phyloP scores from a whole-genome alignment of 2,329 filamentous ascomycete genomes.

The Aspergillus sp. region DNA sequence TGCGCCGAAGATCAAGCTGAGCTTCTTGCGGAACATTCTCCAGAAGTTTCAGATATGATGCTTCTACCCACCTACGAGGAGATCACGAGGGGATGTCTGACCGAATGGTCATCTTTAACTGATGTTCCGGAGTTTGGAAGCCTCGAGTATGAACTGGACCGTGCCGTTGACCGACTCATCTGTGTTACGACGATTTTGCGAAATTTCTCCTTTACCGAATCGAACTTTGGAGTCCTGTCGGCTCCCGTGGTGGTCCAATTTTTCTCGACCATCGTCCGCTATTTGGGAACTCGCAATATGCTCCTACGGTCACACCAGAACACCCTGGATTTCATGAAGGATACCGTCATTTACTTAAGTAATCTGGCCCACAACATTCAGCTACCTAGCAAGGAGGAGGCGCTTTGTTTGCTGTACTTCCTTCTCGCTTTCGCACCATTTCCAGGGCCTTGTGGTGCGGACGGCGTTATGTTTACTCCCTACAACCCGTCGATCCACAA shows the following conservation, averaged over 20 bases:
- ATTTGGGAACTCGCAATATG: constrained; percentile 85
- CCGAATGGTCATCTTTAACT: constrained; percentile 69
- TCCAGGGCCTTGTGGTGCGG: constrained; percentile 60
- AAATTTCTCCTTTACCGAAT: constrained; percentile 82
- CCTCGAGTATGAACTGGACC: constrained; percentile 75
- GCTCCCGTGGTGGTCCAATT: constrained; percentile 78
- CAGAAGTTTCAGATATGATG: constrained; percentile 83
- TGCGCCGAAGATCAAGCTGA: constrained; percentile 89
- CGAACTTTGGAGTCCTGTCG: constrained; percentile 73
- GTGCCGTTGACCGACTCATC: constrained; percentile 80
- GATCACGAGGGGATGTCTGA: constrained; percentile 71
- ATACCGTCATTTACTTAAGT: constrained; percentile 81
- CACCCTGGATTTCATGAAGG: constrained; percentile 96
- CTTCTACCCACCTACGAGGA: constrained; percentile 84
- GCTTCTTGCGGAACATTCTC: constrained; percentile 75
- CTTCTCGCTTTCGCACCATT: constrained; percentile 84
- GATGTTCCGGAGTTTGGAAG: constrained; percentile 73
- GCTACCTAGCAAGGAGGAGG: constrained; percentile 82
- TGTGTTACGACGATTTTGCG: constrained; percentile 90
- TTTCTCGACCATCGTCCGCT: constrained; percentile 76
- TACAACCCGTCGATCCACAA: constrained; percentile 80
- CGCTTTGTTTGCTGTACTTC: constrained; percentile 81
- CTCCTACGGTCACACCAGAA: constrained; percentile 78
- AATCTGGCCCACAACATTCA: constrained; percentile 81
- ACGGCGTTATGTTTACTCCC: constrained; percentile 69